Conservation (phyloP, 2,329 filamentous ascomycete species). For the Lasiodiplodia theobromae region DNA sequence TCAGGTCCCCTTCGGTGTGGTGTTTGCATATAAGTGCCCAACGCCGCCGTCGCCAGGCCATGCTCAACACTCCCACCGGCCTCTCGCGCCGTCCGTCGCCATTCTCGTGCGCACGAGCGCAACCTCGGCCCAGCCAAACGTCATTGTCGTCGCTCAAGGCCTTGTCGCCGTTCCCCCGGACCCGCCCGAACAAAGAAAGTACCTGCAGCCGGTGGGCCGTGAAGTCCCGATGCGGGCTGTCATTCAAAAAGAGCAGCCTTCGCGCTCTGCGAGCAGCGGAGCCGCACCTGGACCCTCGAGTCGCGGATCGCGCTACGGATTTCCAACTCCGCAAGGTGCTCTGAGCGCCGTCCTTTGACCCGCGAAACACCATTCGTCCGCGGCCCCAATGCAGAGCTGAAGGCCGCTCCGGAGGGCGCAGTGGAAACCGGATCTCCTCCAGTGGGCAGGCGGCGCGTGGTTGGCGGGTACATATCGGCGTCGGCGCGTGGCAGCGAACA, state of each 20-base stretch:
- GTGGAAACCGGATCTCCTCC: conserved; percentile 13
- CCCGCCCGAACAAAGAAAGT: conserved; percentile 8
- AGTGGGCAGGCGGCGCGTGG: conserved; percentile 6
- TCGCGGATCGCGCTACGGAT: conserved; percentile 20
- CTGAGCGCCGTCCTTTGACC: conserved; percentile 18
- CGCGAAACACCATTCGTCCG: conserved; percentile 24
- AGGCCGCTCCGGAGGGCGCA: conserved; percentile 12
- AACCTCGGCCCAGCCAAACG: not conserved
- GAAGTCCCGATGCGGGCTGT: conserved; percentile 20
- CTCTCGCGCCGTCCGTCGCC: not conserved
- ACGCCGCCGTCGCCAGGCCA: not conserved
- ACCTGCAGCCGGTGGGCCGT: conserved; percentile 18
- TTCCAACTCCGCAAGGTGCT: conserved; percentile 14
- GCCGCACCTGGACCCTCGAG: conserved; percentile 2
- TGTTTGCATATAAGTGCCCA: conserved; percentile 23
- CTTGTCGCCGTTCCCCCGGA: conserved; percentile 5
- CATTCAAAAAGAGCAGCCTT: conserved; percentile 23
- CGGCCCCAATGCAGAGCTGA: conserved; percentile 11
- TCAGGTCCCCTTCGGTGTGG: conserved; percentile 1
- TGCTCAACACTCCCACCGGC: not conserved
- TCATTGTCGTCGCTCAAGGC: not conserved
- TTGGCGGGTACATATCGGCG: conserved; percentile 23
- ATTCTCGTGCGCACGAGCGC: not conserved
- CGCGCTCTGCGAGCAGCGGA: conserved; percentile 3
- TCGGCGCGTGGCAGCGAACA: too few species aligned